Base-by-base conservation (phyloP, 768 basidiomycete species). In the Trametes maxima region DNA sequence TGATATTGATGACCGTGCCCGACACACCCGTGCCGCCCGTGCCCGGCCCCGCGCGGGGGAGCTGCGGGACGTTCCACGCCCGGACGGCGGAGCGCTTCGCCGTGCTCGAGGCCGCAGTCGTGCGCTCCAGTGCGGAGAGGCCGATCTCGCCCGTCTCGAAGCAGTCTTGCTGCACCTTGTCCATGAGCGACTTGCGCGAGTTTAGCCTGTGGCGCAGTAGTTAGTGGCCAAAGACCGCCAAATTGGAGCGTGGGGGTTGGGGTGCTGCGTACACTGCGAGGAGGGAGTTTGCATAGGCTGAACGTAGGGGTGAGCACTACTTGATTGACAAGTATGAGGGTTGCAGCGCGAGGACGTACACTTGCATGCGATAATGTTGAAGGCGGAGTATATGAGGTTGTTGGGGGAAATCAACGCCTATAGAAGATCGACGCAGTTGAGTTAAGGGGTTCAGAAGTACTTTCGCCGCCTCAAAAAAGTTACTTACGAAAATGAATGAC, bases 251-350 rank as follows among this genome's bases (percentile, higher is more conserved):
- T n/a, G n/a, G n/a, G n/a, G n/a, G n/a, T n/a, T n/a, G n/a, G n/a
- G n/a, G n/a, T n/a, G n/a, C n/a, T 42, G 43, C 60, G 44, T 52
- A 62, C 60, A 61, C 60, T 2, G 60, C 54, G 8, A 61, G 39
- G 19, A 60, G 40, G 12, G 59, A 54, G 33, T 62, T 62, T 2
- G 48, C 60, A 43, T 62, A 62, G 6, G 39, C 60, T 60, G 33
- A 5, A 24, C 6, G 19, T 5, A 21, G 45, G 11, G 36, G 33
- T 16, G 12, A 22, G 44, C 13, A 6, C 17, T 1, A 22, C 2
- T 8, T 1, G 19, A 19, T 11, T 22, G 19, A 10, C 13, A 21
- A n/a, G 35, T 21, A 13, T 24, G 8, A 54, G n/a, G 4, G 17
- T n/a, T n/a, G n/a, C n/a, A n/a, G n/a, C n/a, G 37, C 13, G 7